Conservation (phyloP, 169 alveolate genomes). For the Eimeria nieschulzi region DNA sequence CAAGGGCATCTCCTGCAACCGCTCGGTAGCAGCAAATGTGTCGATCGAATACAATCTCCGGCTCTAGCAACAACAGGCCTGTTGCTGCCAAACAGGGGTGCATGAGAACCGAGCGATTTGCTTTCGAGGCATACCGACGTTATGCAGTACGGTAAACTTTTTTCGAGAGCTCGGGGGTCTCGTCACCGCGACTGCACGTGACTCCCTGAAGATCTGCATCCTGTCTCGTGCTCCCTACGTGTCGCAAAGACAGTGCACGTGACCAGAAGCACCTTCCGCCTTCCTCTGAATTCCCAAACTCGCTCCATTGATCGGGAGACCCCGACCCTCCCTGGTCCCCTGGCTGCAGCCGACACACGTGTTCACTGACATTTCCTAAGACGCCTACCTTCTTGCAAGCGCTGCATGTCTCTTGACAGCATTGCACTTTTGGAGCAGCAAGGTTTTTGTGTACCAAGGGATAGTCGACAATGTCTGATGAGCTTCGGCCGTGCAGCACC, state of each 20-base stretch:
- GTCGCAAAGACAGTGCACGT: not conserved
- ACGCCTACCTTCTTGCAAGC: not conserved
- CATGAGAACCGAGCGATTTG: not conserved
- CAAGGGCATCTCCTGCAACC: not conserved
- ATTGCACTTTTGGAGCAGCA: not conserved
- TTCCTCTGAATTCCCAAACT: too few relatives aligned
- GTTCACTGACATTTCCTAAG: not conserved
- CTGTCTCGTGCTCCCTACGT: not conserved
- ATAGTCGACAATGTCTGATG: not conserved
- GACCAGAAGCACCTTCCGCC: not conserved
- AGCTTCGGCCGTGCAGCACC: conserved; percentile 12
- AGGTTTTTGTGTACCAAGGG: not conserved
- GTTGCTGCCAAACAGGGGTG: not conserved
- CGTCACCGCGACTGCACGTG: not conserved
- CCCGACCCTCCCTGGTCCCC: not conserved
- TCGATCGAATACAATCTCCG: not conserved
- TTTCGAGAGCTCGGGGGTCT: not conserved
- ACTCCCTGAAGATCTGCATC: not conserved
- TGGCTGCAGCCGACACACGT: not conserved
- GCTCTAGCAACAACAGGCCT: not conserved
- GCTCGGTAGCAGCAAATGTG: not conserved
- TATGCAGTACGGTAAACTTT: conserved; percentile 26
- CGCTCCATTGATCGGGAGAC: not conserved
- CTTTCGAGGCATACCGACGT: conserved; percentile 31
- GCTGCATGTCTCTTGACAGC: not conserved